A percentile compares a stretch with the other conserved stretches of the same genome.
Conservation (phyloP, 1,284 basidiomycete genomes). For the Sporisorium exsertum region DNA sequence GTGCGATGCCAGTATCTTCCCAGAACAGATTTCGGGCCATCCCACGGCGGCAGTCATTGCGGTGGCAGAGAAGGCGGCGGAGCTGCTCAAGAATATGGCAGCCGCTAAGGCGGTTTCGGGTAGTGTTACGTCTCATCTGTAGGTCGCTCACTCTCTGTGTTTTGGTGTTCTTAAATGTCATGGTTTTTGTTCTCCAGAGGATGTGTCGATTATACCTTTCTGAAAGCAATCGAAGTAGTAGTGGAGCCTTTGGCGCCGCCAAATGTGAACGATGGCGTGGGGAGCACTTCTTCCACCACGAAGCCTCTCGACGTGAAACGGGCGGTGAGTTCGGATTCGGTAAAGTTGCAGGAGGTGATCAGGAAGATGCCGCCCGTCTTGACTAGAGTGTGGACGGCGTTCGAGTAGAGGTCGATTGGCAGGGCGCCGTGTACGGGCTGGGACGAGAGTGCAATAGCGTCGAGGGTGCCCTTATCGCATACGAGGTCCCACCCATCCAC, state of each 20-base stretch:
- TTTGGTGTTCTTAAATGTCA: slow-evolving; percentile 3
- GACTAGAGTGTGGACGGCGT: slow-evolving; percentile 75
- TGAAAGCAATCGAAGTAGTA: slow-evolving; percentile 58
- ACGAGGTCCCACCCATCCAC: slow-evolving; percentile 66
- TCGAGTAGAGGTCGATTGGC: slow-evolving; percentile 77
- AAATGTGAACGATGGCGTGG: slow-evolving; percentile 61
- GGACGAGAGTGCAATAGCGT: slow-evolving; percentile 83
- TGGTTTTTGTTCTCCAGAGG: neutral
- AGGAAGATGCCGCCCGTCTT: slow-evolving; percentile 77
- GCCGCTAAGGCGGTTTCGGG: slow-evolving; percentile 18
- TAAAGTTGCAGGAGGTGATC: slow-evolving; percentile 89
- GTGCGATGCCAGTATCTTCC: slow-evolving; percentile 60
- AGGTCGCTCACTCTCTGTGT: neutral
- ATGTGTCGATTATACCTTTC: slow-evolving; percentile 4
- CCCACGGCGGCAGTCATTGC: slow-evolving; percentile 56
- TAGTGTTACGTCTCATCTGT: slow-evolving; percentile 38
- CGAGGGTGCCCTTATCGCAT: slow-evolving; percentile 73
- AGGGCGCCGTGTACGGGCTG: slow-evolving; percentile 74
- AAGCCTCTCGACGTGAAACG: slow-evolving; percentile 72
- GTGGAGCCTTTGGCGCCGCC: slow-evolving; percentile 57
- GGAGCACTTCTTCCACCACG: slow-evolving; percentile 54
- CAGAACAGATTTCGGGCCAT: slow-evolving; percentile 56
- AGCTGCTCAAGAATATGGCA: slow-evolving; percentile 32
- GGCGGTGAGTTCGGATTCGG: slow-evolving; percentile 79
- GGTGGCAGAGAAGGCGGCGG: slow-evolving; percentile 49